Conservation (phyloP, 2,329 filamentous ascomycete species). For the Ophiostoma australiae region DNA sequence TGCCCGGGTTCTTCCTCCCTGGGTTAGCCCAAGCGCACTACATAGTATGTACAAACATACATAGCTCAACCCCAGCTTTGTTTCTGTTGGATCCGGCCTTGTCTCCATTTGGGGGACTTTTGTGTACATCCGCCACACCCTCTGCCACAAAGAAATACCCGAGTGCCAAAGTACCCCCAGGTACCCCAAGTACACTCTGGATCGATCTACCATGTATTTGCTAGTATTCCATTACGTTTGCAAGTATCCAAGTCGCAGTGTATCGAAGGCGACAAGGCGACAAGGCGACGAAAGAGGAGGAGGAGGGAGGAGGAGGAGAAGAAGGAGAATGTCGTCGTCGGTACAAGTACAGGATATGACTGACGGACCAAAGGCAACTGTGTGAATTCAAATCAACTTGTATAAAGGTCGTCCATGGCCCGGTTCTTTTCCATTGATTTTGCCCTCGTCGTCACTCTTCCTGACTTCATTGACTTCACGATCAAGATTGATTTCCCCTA, state of each 20-base stretch:
- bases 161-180: not conserved
- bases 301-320: not conserved
- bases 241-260: not conserved
- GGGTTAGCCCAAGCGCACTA: slow-evolving; percentile 16
- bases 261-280: not conserved
- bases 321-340: slow-evolving; percentile 1
- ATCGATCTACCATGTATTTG: not conserved
- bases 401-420: slow-evolving; percentile 7
- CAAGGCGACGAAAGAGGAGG: slow-evolving; percentile 9
- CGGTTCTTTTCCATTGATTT: slow-evolving; percentile 5
- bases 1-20: slow-evolving; percentile 24
- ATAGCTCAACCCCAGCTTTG: slow-evolving; percentile 23
- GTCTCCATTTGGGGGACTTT: not conserved
- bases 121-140: not conserved
- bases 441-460: not conserved
- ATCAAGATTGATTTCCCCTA: not conserved
- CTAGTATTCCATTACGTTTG: slow-evolving; percentile 12
- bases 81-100: slow-evolving; percentile 17
- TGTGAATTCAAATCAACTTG: not conserved
- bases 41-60: too few species aligned
- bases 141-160: not conserved
- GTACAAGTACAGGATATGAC: not conserved
- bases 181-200: not conserved
- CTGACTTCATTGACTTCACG: slow-evolving; percentile 3
- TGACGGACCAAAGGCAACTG: slow-evolving; percentile 8